Percentiles rank a stretch among this genome's conserved stretches.
Evolutionary conservation across 169 alveolate genomes (phyloP).

Genomic region (Babesia gibsoni): DNA sequence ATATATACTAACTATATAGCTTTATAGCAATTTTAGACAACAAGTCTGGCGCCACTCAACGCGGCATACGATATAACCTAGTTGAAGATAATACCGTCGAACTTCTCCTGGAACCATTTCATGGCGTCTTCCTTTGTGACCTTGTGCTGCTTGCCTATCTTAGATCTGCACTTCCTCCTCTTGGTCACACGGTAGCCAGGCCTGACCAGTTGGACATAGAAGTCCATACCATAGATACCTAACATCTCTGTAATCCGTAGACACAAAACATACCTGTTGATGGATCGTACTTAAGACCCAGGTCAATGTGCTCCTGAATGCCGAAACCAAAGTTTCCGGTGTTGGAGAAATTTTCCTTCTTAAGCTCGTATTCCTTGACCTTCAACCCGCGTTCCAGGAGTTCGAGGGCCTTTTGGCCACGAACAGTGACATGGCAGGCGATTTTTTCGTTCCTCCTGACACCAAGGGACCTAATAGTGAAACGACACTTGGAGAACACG

Average conservation of each 20-base stretch:
- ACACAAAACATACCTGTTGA: slow-evolving; percentile 82
- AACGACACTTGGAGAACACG: slow-evolving; percentile 93
- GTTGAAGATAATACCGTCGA: slow-evolving; percentile 95
- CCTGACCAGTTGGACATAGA: slow-evolving; percentile 97
- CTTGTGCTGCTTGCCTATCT: slow-evolving; percentile 92
- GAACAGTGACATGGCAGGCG: slow-evolving; percentile 97
- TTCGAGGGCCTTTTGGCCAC: slow-evolving; percentile 99
- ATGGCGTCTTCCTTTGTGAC: slow-evolving; percentile 96
- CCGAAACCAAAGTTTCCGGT: slow-evolving; percentile 99
- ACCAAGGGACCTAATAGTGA: slow-evolving; percentile 97
- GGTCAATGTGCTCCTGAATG: slow-evolving; percentile 98
- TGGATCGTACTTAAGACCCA: slow-evolving; percentile 99
- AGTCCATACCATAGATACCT: slow-evolving; percentile 99
- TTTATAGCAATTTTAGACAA: slow-evolving; percentile 1
- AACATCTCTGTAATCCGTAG: background rate
- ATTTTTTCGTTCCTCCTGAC: slow-evolving; percentile 99
- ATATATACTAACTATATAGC: too few relatives aligned
- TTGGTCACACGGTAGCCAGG: slow-evolving; percentile 97
- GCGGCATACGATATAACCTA: slow-evolving; percentile 12
- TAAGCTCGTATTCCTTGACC: slow-evolving; percentile 99
- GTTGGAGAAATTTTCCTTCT: slow-evolving; percentile 93
- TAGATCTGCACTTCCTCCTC: slow-evolving; percentile 90
- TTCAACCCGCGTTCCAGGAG: slow-evolving; percentile 97
- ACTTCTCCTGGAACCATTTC: slow-evolving; percentile 96
- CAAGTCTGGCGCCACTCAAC: background rate